phyloP scores from a whole-genome alignment of 1,284 basidiomycete species.

The Marasmius oreades region DNA sequence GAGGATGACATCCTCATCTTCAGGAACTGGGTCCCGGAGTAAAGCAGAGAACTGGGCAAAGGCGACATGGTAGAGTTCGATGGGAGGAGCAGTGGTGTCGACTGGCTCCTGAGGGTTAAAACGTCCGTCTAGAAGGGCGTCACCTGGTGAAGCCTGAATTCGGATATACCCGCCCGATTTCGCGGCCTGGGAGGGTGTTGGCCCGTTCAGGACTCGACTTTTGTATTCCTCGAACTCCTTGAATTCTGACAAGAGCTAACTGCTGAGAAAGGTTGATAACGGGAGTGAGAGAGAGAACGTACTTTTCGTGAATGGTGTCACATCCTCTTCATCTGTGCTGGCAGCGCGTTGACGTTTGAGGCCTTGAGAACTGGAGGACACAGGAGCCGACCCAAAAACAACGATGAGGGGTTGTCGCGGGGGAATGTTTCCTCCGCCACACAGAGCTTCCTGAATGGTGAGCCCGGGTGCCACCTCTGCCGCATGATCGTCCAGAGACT shows the following conservation, averaged over 20 bases:
- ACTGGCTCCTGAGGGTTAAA: neutral
- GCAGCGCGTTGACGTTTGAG: neutral
- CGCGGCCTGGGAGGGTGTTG: neutral
- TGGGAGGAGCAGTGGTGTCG: conserved; percentile 5
- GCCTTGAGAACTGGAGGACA: neutral
- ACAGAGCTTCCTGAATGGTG: neutral
- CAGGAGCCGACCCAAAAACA: neutral
- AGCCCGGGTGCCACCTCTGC: neutral
- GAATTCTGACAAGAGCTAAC: neutral
- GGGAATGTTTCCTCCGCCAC: neutral
- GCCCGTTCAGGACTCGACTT: neutral
- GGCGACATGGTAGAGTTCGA: conserved; percentile 11
- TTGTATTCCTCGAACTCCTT: neutral
- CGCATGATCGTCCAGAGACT: neutral
- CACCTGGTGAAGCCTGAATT: neutral
- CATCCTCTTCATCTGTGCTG: neutral
- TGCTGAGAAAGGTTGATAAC: neutral
- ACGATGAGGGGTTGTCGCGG: neutral
- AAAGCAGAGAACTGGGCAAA: conserved; percentile 2
- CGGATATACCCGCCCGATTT: neutral
- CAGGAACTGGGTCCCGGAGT: neutral
- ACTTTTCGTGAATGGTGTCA: neutral
- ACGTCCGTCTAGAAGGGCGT: conserved; percentile 3
- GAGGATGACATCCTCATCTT: conserved; percentile 3
- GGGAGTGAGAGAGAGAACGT: neutral